Evolutionary conservation across 352 stramenopile genomes (phyloP).

Genomic region (Blastocystis sp.): DNA sequence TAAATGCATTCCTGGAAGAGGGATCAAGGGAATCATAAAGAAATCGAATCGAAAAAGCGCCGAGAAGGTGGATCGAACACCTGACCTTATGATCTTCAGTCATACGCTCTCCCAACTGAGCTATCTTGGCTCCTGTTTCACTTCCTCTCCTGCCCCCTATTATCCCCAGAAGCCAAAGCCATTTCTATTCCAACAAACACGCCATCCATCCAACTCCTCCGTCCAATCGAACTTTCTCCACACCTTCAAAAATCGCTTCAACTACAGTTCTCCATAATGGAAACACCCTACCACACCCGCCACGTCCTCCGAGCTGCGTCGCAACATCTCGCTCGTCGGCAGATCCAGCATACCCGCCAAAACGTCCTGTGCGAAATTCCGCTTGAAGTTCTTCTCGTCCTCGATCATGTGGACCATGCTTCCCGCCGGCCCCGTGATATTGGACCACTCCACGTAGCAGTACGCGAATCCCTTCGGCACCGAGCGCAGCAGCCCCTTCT

Average conservation of each 20-base stretch:
- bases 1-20: too few species aligned
- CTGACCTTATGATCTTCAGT: slow-evolving; percentile 57
- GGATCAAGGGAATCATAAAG: too few species aligned
- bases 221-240: slow-evolving; percentile 57
- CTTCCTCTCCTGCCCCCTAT: background rate
- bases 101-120: slow-evolving; percentile 56
- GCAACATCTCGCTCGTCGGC: slow-evolving; percentile 37
- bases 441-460: slow-evolving; percentile 45
- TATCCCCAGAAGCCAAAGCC: too few species aligned
- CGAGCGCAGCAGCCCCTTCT: slow-evolving; percentile 54
- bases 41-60: slow-evolving; percentile 39
- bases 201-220: background rate
- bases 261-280: background rate
- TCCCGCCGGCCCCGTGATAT: background rate
- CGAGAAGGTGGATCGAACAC: slow-evolving; percentile 56
- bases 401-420: slow-evolving; percentile 57
- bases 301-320: background rate
- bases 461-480: slow-evolving; percentile 58
- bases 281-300: background rate
- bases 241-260: slow-evolving; percentile 43
- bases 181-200: background rate
- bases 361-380: slow-evolving; percentile 55
- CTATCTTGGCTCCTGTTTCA: slow-evolving; percentile 32
- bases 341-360: slow-evolving; percentile 54
- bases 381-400: slow-evolving; percentile 53